A percentile compares a stretch with the other conserved stretches of the same genome.
Evolutionary conservation across 2,329 filamentous ascomycete species (phyloP).

Genomic region (Lachnellula subtilissima): DNA sequence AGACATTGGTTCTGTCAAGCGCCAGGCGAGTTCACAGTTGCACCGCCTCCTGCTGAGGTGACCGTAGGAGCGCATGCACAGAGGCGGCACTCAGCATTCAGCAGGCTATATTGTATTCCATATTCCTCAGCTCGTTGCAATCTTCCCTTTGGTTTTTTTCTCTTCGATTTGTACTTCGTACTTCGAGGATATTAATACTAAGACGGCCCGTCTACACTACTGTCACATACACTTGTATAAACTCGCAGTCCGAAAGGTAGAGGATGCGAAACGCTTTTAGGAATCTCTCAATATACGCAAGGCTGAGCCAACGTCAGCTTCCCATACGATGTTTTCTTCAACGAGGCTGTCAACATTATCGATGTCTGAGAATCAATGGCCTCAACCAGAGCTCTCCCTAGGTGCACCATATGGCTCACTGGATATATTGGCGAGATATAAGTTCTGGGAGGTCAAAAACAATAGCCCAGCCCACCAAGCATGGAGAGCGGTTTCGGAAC

Average conservation of each 20-base stretch:
- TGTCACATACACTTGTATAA: not conserved
- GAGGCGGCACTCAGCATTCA: not conserved
- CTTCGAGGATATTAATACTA: not conserved
- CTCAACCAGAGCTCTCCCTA: constrained; percentile 35
- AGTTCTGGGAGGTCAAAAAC: constrained; percentile 16
- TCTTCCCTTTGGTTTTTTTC: not conserved
- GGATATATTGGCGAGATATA: constrained; percentile 6
- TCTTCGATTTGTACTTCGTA: not conserved
- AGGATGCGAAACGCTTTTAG: not conserved
- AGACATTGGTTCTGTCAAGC: no score
- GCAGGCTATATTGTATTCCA: not conserved
- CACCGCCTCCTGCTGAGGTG: not conserved
- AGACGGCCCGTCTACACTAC: not conserved
- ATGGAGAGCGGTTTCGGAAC: constrained; percentile 11
- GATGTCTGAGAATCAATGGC: constrained; percentile 32
- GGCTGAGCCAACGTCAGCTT: not conserved
- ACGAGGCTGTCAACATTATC: not conserved
- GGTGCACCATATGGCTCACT: constrained; percentile 5
- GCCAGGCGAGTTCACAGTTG: no score
- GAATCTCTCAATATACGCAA: not conserved
- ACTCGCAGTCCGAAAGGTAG: not conserved
- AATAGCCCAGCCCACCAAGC: constrained; percentile 15
- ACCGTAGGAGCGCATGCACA: not conserved
- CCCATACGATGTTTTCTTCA: not conserved
- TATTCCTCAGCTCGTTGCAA: not conserved